Base-by-base conservation (phyloP, 257 asterid species). In the Ilex aquifolium region DNA sequence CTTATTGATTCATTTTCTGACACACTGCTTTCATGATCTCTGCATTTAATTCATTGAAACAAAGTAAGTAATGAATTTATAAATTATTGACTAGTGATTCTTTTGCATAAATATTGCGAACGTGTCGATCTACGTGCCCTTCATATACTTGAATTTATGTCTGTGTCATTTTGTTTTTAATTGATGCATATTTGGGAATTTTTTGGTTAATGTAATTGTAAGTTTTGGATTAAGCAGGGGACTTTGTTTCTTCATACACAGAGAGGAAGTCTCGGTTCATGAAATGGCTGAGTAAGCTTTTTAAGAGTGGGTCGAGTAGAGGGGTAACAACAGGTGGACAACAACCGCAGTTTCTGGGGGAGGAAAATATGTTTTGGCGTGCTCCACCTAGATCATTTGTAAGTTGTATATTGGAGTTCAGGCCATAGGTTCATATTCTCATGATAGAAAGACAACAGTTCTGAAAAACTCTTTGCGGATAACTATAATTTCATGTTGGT, bases 231-330 rank as follows among this genome's bases (percentile, higher is more conserved):
- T 74, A 80, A 84, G 78, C 95, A 83, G 90, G 97, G 65, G 79
- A 79, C 44, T 73, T 73, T 84, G 80, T 74, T 79, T 82, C 88
- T 78, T 80, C 86, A 31, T 32, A 78, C 71, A 74, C 95, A 82
- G 96, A 93, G 85, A 88, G 95, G 66, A 93, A 90, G 59, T 82
- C 97, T 11, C 61, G 94, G 59, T 80, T 88, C 68, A 86, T 86
- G 97, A 90, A 88, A 77, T 90, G 96, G 99, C 62, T 93, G 64
- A 73, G 88, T 64, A 89, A 78, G 86, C 56, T 93, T 58, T 93
- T 89, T 83, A 87, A 78, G 78, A 74, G 88, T 56, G 84, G 90
- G 68, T 68, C 82, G 48, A 67, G 70, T 36, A 70, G 85, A 72
- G 79, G 69, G 15, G 68, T 50, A 32, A 36, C 66, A 31, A 73